Evolutionary conservation across 768 basidiomycete genomes (phyloP).

Genomic region (Trametes punicea): DNA sequence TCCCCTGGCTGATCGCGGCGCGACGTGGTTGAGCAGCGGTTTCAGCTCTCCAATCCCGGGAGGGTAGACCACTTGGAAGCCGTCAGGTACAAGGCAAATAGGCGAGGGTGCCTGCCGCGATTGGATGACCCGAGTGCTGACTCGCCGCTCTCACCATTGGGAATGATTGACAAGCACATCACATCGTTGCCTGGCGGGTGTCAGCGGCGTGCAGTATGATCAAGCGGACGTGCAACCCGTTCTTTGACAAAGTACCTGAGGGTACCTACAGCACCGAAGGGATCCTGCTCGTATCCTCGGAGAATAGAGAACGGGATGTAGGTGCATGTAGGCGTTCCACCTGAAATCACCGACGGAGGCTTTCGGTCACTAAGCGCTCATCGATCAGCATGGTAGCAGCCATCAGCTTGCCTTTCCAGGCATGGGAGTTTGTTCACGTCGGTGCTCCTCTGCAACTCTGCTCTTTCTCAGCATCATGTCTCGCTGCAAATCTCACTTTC

Average conservation of each 20-base stretch:
- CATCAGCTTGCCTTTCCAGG: not conserved
- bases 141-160: constrained; percentile 12
- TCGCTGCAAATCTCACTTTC: not conserved
- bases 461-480: constrained; percentile 3
- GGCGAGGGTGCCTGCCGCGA: not conserved
- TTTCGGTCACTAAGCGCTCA: not conserved
- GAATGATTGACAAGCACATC: constrained; percentile 4
- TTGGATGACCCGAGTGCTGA: not conserved
- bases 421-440: not conserved
- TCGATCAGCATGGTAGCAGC: not conserved
- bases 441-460: not conserved
- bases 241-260: no score
- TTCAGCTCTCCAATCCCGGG: not conserved
- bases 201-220: no score
- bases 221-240: not conserved
- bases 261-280: no score
- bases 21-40: no score
- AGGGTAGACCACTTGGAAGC: not conserved
- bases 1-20: no score
- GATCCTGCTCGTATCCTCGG: no score
- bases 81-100: constrained; percentile 10
- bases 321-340: constrained; percentile 5
- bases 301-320: constrained; percentile 1
- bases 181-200: not conserved
- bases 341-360: not conserved